Evolutionary conservation across 139 green algal species (phyloP).

Genomic region (Volvox reticuliferus): DNA sequence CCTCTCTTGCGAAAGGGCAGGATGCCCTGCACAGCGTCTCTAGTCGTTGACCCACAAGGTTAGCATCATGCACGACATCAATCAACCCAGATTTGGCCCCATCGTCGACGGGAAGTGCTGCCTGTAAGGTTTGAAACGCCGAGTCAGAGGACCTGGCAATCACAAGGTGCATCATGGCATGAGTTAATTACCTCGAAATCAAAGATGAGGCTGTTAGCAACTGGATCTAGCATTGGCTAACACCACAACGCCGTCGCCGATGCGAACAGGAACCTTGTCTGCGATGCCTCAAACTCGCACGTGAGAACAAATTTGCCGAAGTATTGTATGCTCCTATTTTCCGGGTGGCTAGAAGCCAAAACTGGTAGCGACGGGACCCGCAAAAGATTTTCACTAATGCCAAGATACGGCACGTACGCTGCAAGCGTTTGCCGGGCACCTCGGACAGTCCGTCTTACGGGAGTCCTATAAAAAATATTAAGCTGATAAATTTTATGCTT

Average conservation of each 20-base stretch:
- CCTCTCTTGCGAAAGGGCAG: slow-evolving; percentile 26
- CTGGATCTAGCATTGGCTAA: not conserved
- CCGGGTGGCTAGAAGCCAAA: no score
- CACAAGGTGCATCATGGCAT: not conserved
- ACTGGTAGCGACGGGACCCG: no score
- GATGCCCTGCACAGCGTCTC: not conserved
- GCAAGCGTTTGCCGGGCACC: not conserved
- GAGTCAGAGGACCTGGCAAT: not conserved
- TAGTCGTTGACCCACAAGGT: not conserved
- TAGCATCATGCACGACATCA: not conserved
- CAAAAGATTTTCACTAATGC: no score
- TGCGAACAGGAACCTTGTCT: not conserved
- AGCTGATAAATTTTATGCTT: no score
- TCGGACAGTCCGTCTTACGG: not conserved
- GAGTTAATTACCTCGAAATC: not conserved
- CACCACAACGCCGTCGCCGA: not conserved
- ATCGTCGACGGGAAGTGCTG: not conserved
- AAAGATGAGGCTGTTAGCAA: slow-evolving; percentile 4
- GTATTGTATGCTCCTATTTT: not conserved
- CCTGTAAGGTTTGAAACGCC: not conserved
- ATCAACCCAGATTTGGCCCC: not conserved
- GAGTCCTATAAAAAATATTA: no score
- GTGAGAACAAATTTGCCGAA: not conserved
- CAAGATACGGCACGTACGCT: no score
- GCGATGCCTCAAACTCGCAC: not conserved